Percentiles rank a stretch among this genome's conserved stretches.
These are phyloP conservation scores for Lobosporangium transversale DNA, from an alignment of 192 early-diverging fungal genomes.

Conservation along the genomic window DNA sequence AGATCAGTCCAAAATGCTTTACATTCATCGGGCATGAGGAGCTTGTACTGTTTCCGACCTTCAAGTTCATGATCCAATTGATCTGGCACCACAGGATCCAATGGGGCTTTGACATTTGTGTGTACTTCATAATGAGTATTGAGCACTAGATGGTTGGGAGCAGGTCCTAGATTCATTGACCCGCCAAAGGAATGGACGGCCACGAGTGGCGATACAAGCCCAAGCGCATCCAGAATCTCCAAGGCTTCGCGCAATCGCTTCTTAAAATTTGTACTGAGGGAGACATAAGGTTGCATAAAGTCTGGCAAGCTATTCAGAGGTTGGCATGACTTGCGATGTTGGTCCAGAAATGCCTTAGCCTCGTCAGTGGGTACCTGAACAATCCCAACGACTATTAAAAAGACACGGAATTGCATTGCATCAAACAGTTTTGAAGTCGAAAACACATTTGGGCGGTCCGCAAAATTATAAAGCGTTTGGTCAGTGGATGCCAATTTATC, in stretches of 20 bases:
- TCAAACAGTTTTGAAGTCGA: constrained; percentile 38
- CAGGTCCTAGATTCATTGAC: not conserved
- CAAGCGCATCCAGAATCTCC: constrained; percentile 45
- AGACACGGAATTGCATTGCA: constrained; percentile 40
- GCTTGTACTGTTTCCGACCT: constrained; percentile 22
- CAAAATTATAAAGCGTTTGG: constrained; percentile 9
- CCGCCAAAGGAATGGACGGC: not conserved
- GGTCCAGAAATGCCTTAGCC: constrained; percentile 3
- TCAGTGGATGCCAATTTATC: constrained; percentile 24
- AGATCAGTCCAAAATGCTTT: constrained; percentile 48
- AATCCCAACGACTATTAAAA: constrained; percentile 49
- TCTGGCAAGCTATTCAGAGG: constrained; percentile 11
- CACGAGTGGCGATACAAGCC: constrained; percentile 26
- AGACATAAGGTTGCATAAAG: not conserved
- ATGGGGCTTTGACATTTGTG: constrained; percentile 19
- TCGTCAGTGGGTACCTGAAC: constrained; percentile 8
- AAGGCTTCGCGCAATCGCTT: constrained; percentile 32
- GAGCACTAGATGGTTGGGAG: constrained; percentile 38
- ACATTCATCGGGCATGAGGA: constrained; percentile 17
- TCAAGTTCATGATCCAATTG: constrained; percentile 10
- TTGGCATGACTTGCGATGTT: constrained; percentile 10
- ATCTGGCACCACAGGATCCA: constrained; percentile 15
- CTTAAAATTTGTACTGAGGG: constrained; percentile 25
- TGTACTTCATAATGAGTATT: constrained; percentile 40
- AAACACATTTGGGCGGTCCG: constrained; percentile 14